Conservation (phyloP, 2,329 filamentous ascomycete genomes). For the Neonectria hederae region DNA sequence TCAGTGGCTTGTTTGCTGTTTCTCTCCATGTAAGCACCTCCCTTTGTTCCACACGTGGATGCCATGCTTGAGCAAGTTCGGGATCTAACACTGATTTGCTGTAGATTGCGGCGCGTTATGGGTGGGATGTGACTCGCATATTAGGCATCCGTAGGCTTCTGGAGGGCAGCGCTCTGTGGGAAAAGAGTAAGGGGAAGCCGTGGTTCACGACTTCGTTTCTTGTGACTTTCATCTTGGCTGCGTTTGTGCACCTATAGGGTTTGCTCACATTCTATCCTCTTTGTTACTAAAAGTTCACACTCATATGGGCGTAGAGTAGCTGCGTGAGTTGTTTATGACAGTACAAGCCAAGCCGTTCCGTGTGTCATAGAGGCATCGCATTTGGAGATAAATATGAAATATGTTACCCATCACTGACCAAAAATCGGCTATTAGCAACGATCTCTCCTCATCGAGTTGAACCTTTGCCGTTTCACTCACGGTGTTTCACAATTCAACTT, state of each 20-base stretch:
- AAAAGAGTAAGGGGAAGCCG: slow-evolving; percentile 64
- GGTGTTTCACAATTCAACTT: background rate
- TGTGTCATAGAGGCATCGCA: background rate
- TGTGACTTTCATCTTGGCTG: slow-evolving; percentile 75
- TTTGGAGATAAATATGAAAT: background rate
- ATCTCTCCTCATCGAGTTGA: background rate
- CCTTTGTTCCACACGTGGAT: background rate
- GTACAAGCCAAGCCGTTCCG: background rate
- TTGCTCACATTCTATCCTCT: slow-evolving; percentile 33
- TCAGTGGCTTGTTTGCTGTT: slow-evolving; percentile 72
- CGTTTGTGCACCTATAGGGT: slow-evolving; percentile 56
- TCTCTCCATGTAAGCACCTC: slow-evolving; percentile 66
- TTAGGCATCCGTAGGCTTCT: slow-evolving; percentile 50
- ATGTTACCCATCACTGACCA: background rate
- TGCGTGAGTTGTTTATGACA: background rate
- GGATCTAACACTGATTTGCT: slow-evolving; percentile 22
- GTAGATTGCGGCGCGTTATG: slow-evolving; percentile 56
- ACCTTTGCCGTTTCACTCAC: background rate
- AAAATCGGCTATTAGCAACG: background rate
- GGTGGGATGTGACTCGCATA: slow-evolving; percentile 52
- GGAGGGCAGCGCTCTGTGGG: slow-evolving; percentile 53
- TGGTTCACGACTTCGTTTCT: slow-evolving; percentile 76
- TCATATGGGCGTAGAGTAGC: background rate
- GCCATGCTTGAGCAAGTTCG: background rate
- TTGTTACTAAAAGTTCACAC: background rate